Evolutionary conservation across 805 yeast species (phyloP).

Genomic region (Scheffersomyces amazonensis): DNA sequence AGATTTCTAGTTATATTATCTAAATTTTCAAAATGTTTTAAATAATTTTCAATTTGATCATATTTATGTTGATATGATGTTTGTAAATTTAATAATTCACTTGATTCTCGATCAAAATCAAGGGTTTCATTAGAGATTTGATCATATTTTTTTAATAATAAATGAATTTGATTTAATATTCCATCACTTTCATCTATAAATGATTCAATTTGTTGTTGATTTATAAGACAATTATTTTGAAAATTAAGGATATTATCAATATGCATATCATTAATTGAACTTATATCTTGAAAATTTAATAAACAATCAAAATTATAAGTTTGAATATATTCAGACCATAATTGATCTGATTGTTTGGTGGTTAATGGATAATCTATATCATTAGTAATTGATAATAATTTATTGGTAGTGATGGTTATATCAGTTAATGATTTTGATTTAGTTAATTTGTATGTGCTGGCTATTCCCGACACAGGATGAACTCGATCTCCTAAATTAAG

Average conservation of each 20-base stretch:
- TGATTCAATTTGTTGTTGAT: constrained; percentile 16
- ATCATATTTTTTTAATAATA: constrained; percentile 50
- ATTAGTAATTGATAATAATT: background rate
- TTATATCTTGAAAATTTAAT: constrained; percentile 39
- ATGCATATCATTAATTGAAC: constrained; percentile 33
- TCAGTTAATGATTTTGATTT: constrained; percentile 11
- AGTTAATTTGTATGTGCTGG: constrained; percentile 2
- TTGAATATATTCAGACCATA: constrained; percentile 32
- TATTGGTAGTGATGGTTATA: no score
- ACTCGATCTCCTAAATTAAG: constrained; percentile 11
- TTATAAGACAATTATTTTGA: constrained; percentile 27
- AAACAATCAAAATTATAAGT: constrained; percentile 42
- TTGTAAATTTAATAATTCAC: constrained; percentile 47
- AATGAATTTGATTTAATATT: constrained; percentile 44
- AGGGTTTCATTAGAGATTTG: constrained; percentile 60
- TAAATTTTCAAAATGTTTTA: constrained; percentile 65
- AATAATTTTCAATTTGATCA: constrained; percentile 42
- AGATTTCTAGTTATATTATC: constrained; percentile 68
- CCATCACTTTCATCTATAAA: constrained; percentile 46
- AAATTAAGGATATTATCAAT: constrained; percentile 33
- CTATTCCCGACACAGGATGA: no score
- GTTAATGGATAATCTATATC: constrained; percentile 12
- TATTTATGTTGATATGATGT: constrained; percentile 39
- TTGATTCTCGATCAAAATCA: constrained; percentile 60
- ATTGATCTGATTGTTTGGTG: constrained; percentile 4